A percentile compares a stretch with the other conserved stretches of the same genome.
Evolutionary conservation across 768 basidiomycete species (phyloP).

Genomic region (Crepidotus variabilis): DNA sequence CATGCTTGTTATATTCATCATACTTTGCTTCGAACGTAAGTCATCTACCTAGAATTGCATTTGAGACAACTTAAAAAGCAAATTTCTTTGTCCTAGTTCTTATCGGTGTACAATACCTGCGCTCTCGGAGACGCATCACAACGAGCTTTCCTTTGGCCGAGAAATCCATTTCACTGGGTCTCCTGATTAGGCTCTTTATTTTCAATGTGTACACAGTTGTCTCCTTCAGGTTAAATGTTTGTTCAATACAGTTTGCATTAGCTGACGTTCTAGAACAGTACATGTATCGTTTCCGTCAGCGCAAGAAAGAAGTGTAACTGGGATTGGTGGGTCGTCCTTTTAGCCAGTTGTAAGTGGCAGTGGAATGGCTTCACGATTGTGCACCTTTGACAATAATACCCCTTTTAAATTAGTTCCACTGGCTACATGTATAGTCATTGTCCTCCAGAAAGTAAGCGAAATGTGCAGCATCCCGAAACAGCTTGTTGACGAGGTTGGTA

Average conservation of each 20-base stretch:
- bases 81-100: conserved; percentile 25
- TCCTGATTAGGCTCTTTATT: conserved; percentile 35
- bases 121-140: conserved; percentile 32
- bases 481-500: background rate
- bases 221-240: conserved; percentile 34
- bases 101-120: conserved; percentile 40
- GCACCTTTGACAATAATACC: conserved; percentile 5
- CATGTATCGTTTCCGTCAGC: no score
- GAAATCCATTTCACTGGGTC: conserved; percentile 29
- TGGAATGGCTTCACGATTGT: background rate
- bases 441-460: conserved; percentile 38
- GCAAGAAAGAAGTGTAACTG: no score
- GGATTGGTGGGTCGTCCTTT: conserved; percentile 15
- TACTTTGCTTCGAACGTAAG: conserved; percentile 44
- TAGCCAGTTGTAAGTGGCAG: conserved; percentile 41
- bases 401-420: conserved; percentile 43
- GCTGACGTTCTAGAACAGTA: no score
- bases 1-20: conserved; percentile 31
- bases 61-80: conserved; percentile 1
- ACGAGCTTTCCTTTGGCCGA: conserved; percentile 38
- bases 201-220: conserved; percentile 44
- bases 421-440: conserved; percentile 44
- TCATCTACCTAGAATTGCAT: background rate
- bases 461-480: background rate
- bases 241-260: background rate